Evolutionary conservation across 2,329 filamentous ascomycete genomes (phyloP).

Genomic region (Exophiala bonariae): DNA sequence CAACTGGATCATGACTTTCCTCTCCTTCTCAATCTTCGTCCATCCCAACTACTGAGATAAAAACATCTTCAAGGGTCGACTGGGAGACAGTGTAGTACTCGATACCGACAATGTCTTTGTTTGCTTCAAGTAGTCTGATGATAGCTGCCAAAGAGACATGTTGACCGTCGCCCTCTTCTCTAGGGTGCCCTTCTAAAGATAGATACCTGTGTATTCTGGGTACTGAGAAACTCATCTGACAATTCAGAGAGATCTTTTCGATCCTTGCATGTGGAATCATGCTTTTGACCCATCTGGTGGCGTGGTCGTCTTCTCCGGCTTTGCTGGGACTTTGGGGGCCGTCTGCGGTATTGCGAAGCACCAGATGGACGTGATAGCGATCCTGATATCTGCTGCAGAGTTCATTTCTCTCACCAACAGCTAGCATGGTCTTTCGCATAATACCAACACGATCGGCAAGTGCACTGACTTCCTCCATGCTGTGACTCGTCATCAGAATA

Average conservation of each 20-base stretch:
- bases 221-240: constrained; percentile 11
- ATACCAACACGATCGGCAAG: constrained; percentile 37
- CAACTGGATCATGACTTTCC: too few relatives aligned
- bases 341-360: constrained; percentile 1
- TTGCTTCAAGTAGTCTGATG: constrained; percentile 4
- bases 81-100: constrained; percentile 12
- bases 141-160: neutral
- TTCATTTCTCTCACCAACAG: constrained; percentile 12
- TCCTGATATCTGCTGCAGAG: constrained; percentile 9
- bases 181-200: too few relatives aligned
- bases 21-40: too few relatives aligned
- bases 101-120: constrained; percentile 4
- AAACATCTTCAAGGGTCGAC: constrained; percentile 12
- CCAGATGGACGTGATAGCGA: constrained; percentile 10
- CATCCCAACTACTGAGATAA: constrained; percentile 11
- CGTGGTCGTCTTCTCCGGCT: constrained; percentile 1
- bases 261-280: constrained; percentile 3
- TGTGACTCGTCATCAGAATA: constrained; percentile 38
- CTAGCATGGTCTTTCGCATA: constrained; percentile 35
- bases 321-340: constrained; percentile 1
- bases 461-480: constrained; percentile 39
- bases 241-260: constrained; percentile 3
- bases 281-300: constrained; percentile 4
- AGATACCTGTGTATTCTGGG: too few relatives aligned
- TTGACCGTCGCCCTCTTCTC: neutral